Evolutionary conservation across 2,329 filamentous ascomycete genomes (phyloP).

Genomic region (Parascedosporium putredinis): DNA sequence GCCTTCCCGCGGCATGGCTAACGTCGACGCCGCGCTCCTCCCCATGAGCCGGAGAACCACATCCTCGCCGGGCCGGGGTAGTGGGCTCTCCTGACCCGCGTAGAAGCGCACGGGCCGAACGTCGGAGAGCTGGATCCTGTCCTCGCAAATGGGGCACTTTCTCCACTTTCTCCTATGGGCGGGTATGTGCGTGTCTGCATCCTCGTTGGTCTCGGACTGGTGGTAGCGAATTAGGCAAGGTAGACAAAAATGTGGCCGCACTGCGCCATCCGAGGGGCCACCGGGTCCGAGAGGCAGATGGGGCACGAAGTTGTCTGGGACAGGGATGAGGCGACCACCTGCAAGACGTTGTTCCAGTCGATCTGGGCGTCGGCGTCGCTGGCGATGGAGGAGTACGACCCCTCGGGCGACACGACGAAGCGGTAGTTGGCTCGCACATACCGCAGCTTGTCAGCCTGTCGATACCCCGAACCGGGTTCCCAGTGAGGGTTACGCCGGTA

Average conservation of each 20-base stretch:
- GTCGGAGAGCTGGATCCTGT: conserved; percentile 85
- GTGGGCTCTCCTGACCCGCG: conserved; percentile 70
- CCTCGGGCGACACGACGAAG: conserved; percentile 80
- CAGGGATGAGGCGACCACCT: conserved; percentile 81
- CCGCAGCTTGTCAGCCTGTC: conserved; percentile 82
- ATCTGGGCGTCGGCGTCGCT: conserved; percentile 80
- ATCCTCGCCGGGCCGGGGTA: conserved; percentile 76
- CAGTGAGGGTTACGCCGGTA: conserved; percentile 66
- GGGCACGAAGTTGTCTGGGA: conserved; percentile 85
- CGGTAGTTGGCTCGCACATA: conserved; percentile 93
- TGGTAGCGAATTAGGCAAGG: conserved; percentile 92
- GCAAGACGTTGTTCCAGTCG: conserved; percentile 83
- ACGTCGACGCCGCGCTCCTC: conserved; percentile 67
- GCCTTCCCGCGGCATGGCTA: conserved; percentile 78
- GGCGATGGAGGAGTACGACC: conserved; percentile 70
- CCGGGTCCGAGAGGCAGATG: conserved; percentile 86
- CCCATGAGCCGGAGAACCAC: conserved; percentile 81
- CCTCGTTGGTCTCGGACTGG: conserved; percentile 66
- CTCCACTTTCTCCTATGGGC: conserved; percentile 72
- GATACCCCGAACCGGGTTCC: conserved; percentile 81
- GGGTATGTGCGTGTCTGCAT: conserved; percentile 41
- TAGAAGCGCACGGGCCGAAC: conserved; percentile 86
- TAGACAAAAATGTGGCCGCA: conserved; percentile 97
- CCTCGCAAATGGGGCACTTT: conserved; percentile 94
- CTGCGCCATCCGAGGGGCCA: conserved; percentile 90